Evolutionary conservation across 148 eudicot genomes (phyloP).

Genomic region (Camellia japonica): DNA sequence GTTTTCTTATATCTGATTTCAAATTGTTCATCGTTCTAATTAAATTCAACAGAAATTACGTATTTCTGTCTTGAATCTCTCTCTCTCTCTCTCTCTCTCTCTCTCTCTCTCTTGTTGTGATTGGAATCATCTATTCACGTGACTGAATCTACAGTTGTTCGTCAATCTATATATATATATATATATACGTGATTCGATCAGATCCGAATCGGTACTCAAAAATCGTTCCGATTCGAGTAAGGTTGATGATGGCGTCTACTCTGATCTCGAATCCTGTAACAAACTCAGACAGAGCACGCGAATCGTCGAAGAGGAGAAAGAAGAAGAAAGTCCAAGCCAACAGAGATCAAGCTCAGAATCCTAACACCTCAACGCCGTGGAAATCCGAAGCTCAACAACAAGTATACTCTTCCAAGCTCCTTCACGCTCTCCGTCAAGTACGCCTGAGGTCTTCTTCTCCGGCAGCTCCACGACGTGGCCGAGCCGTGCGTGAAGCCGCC

Average conservation of each 20-base stretch:
- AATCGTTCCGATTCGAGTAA: conserved; percentile 9
- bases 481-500: conserved; percentile 72
- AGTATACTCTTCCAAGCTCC: conserved; percentile 67
- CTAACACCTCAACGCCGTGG: conserved; percentile 39
- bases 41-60: background rate
- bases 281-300: conserved; percentile 42
- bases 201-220: background rate
- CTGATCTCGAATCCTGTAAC: conserved; percentile 44
- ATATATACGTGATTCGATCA: conserved; percentile 2
- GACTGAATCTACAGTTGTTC: conserved; percentile 6
- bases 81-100: background rate
- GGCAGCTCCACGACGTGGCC: conserved; percentile 47
- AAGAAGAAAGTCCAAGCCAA: conserved; percentile 32
- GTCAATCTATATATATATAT: background rate
- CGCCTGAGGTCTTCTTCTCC: conserved; percentile 26
- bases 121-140: conserved; percentile 1
- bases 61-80: background rate
- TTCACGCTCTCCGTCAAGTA: conserved; percentile 73
- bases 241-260: conserved; percentile 29
- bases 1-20: background rate
- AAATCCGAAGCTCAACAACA: conserved; percentile 74
- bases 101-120: background rate
- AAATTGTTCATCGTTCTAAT: background rate
- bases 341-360: conserved; percentile 18
- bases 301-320: conserved; percentile 38